A percentile compares a stretch with the other conserved stretches of the same genome.
These are phyloP conservation scores for Barbatosphaeria neglecta DNA, from an alignment of 495 filamentous ascomycete species.

Conservation along the genomic window DNA sequence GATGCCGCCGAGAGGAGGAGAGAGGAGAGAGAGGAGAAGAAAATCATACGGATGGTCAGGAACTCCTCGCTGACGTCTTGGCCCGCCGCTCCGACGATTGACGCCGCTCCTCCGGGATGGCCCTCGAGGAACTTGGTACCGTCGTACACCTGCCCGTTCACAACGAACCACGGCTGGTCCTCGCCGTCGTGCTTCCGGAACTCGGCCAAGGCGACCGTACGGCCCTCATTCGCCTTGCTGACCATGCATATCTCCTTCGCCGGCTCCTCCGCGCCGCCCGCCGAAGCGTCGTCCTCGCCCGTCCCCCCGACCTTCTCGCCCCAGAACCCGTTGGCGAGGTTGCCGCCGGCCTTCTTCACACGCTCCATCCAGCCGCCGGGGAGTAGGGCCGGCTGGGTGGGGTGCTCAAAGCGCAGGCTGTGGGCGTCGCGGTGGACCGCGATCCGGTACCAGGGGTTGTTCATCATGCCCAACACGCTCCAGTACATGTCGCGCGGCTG, in stretches of 20 bases:
- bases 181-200: slow-evolving; percentile 56
- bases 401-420: slow-evolving; percentile 73
- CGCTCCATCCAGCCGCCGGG: slow-evolving; percentile 93
- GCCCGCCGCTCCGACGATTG: slow-evolving; percentile 75
- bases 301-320: slow-evolving; percentile 61
- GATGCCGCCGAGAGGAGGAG: neutral
- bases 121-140: slow-evolving; percentile 72
- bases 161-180: slow-evolving; percentile 76
- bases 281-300: slow-evolving; percentile 22
- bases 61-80: slow-evolving; percentile 89
- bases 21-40: neutral
- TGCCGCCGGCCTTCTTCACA: slow-evolving; percentile 78
- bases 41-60: slow-evolving; percentile 73
- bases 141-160: slow-evolving; percentile 88
- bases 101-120: slow-evolving; percentile 83
- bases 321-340: slow-evolving; percentile 77
- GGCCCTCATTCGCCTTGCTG: slow-evolving; percentile 49
- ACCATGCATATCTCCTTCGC: slow-evolving; percentile 70
- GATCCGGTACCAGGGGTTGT: slow-evolving; percentile 89
- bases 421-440: slow-evolving; percentile 62
- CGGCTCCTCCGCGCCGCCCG: slow-evolving; percentile 18
- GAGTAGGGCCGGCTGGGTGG: slow-evolving; percentile 68
- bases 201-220: slow-evolving; percentile 56
- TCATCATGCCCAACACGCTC: slow-evolving; percentile 97
- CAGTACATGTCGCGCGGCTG: slow-evolving; percentile 96